phyloP scores from a whole-genome alignment of 2,329 filamentous ascomycete genomes.

The Apiospora phragmitis region DNA sequence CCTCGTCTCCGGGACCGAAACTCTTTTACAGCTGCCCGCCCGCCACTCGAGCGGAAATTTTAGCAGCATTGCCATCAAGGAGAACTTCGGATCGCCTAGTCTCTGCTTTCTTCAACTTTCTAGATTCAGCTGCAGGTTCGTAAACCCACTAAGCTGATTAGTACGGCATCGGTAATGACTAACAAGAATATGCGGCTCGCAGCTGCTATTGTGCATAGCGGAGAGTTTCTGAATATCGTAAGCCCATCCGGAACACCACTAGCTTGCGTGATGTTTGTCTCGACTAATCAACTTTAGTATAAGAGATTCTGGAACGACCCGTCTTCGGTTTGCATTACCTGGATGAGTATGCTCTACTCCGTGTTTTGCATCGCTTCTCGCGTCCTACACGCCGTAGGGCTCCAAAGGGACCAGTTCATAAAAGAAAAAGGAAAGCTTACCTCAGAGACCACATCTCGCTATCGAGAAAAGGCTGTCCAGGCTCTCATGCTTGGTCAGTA shows the following conservation, averaged over 20 bases:
- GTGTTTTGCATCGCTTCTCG: conserved; percentile 43
- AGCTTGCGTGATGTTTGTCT: neutral
- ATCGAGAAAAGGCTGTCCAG: conserved; percentile 34
- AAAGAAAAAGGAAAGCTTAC: conserved; percentile 8
- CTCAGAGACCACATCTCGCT: conserved; percentile 17
- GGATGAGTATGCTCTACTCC: conserved; percentile 47
- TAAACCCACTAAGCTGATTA: conserved; percentile 7
- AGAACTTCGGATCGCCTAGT: conserved; percentile 34
- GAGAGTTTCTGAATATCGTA: neutral
- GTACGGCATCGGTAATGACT: neutral
- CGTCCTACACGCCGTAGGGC: conserved; percentile 18
- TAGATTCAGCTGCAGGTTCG: conserved; percentile 30
- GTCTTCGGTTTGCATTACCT: conserved; percentile 37
- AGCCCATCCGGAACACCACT: neutral
- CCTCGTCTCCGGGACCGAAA: neutral
- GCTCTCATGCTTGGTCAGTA: conserved; percentile 41
- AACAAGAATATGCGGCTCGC: neutral
- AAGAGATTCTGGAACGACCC: conserved; percentile 44
- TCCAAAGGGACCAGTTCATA: conserved; percentile 16
- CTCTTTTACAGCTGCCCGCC: conserved; percentile 33
- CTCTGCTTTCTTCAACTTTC: conserved; percentile 37
- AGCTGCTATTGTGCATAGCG: neutral
- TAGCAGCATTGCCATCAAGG: conserved; percentile 34
- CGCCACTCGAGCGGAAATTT: conserved; percentile 30
- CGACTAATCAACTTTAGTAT: conserved; percentile 34